phyloP scores from a whole-genome alignment of 2,329 filamentous ascomycete species.

The Botrytis aclada region DNA sequence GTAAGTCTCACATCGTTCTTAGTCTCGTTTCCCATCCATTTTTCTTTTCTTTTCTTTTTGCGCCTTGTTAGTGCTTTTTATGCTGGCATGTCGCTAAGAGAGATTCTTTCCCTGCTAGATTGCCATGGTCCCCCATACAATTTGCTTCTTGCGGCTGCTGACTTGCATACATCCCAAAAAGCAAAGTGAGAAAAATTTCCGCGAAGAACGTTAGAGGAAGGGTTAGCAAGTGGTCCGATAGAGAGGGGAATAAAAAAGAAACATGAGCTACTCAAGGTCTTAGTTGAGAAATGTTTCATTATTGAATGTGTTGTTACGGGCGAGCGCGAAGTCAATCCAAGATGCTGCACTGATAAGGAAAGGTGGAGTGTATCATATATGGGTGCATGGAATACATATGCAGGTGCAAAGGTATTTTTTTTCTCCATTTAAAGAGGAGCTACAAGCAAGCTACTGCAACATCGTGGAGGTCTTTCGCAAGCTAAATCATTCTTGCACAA shows the following conservation, averaged over 20 bases:
- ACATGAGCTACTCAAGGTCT: background rate
- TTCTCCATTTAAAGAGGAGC: background rate
- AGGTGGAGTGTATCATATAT: background rate
- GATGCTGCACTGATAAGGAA: constrained; percentile 13
- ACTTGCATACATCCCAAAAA: constrained; percentile 11
- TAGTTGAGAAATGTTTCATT: background rate
- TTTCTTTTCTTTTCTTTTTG: background rate
- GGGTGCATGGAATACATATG: background rate
- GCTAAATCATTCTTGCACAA: background rate
- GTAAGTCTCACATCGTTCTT: background rate
- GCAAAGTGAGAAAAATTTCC: background rate
- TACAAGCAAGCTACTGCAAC: background rate
- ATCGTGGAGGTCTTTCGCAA: background rate
- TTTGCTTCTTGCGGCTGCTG: constrained; percentile 6
- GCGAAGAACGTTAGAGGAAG: background rate
- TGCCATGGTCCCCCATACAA: background rate
- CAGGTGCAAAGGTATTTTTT: constrained; percentile 9
- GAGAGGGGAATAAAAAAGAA: background rate
- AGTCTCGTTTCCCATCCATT: background rate
- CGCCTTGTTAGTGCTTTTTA: background rate
- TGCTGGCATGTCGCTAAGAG: background rate
- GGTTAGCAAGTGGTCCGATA: background rate
- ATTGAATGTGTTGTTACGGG: background rate
- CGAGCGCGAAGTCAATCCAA: background rate
- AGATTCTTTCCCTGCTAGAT: background rate